Conservation (phyloP, 2,329 filamentous ascomycete species). For the Periglandula ipomoeae region DNA sequence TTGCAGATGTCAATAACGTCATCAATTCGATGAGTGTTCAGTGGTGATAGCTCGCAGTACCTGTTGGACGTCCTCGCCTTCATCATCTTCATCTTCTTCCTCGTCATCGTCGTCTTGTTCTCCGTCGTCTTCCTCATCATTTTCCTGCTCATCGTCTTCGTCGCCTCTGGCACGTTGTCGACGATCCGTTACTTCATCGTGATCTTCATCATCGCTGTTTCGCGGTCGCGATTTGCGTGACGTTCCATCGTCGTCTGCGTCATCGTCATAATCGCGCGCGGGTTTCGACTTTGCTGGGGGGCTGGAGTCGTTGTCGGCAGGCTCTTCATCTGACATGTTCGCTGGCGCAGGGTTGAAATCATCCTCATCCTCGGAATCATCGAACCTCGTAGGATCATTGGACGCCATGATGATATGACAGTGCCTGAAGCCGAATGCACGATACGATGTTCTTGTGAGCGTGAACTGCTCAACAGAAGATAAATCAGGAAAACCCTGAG, state of each 20-base stretch:
- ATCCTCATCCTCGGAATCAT: slow-evolving; percentile 68
- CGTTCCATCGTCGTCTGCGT: slow-evolving; percentile 28
- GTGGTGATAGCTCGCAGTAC: slow-evolving; percentile 20
- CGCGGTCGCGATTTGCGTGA: slow-evolving; percentile 11
- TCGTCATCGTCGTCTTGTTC: slow-evolving; percentile 34
- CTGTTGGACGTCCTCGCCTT: slow-evolving; percentile 61
- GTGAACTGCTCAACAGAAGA: background rate
- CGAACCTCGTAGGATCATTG: slow-evolving; percentile 38
- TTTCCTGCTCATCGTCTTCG: slow-evolving; percentile 25
- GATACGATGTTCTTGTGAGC: background rate
- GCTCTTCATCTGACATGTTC: slow-evolving; percentile 57
- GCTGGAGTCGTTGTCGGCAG: slow-evolving; percentile 31
- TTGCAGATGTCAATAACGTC: background rate
- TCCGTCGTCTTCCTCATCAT: slow-evolving; percentile 24
- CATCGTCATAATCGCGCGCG: slow-evolving; percentile 15
- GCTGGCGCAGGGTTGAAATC: slow-evolving; percentile 81
- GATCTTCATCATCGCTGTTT: slow-evolving; percentile 28
- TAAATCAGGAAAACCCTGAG: background rate
- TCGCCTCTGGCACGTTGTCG: background rate
- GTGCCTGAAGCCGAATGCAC: background rate
- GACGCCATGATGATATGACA: slow-evolving; percentile 34
- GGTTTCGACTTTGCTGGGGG: slow-evolving; percentile 21
- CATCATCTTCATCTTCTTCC: slow-evolving; percentile 51
- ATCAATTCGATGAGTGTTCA: background rate
- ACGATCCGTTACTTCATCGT: slow-evolving; percentile 25